Evolutionary conservation across 2,329 filamentous ascomycete species (phyloP).

Genomic region (Rosellinia necatrix): DNA sequence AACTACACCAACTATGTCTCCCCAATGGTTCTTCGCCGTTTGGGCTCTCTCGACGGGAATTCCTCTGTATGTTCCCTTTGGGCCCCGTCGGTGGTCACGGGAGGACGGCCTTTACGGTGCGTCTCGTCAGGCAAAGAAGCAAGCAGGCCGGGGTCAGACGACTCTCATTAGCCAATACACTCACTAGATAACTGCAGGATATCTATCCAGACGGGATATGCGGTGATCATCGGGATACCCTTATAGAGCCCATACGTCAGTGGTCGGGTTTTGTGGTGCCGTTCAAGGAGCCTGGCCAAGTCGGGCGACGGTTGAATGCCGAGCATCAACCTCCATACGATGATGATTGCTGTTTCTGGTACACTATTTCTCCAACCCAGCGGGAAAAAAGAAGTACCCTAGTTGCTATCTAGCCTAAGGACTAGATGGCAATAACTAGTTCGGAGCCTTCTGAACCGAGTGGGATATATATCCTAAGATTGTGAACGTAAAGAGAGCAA

Average conservation of each 20-base stretch:
- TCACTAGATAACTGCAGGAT: no score
- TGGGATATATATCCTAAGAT: neutral
- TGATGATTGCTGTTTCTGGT: neutral
- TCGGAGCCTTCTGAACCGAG: slow-evolving; percentile 19
- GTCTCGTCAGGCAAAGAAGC: slow-evolving; percentile 14
- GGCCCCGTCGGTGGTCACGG: no score
- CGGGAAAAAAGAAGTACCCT: neutral
- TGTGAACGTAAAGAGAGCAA: neutral
- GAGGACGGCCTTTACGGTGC: slow-evolving; percentile 1
- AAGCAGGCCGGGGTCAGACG: slow-evolving; percentile 9
- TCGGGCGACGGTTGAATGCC: neutral
- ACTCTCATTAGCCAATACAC: slow-evolving; percentile 13
- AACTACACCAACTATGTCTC: neutral
- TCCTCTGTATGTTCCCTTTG: no score
- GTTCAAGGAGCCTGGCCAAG: neutral
- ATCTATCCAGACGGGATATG: slow-evolving; percentile 12
- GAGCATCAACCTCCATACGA: neutral
- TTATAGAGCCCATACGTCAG: neutral
- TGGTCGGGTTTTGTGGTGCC: neutral
- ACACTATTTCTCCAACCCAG: slow-evolving; percentile 4
- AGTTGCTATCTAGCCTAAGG: no score
- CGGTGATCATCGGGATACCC: slow-evolving; percentile 13
- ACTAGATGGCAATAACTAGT: no score
- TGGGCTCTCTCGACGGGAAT: neutral
- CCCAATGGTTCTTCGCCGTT: slow-evolving; percentile 6